These are phyloP conservation scores for Cunninghamia lanceolata DNA, from an alignment of 75 land plant genomes.

Conservation along the genomic window DNA sequence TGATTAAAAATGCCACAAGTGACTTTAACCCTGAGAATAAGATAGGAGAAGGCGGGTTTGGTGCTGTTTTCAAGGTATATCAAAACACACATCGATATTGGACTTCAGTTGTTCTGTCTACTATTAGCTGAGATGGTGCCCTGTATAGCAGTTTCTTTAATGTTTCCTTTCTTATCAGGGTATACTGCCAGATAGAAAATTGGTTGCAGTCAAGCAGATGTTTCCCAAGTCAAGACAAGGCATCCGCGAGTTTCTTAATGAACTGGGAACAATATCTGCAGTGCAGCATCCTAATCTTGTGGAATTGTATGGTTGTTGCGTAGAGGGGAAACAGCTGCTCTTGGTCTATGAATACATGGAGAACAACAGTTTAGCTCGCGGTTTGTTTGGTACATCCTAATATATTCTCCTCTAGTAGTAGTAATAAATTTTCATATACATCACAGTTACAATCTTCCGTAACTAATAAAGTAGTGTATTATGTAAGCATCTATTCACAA, in stretches of 20 bases:
- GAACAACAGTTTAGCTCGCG: slow-evolving; percentile 15
- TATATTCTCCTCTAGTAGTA: neutral
- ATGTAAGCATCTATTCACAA: neutral
- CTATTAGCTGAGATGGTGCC: neutral
- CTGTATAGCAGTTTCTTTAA: neutral
- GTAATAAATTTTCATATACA: neutral
- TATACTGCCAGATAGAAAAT: slow-evolving; percentile 22
- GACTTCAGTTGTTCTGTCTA: neutral
- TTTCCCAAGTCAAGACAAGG: slow-evolving; percentile 23
- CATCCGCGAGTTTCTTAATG: slow-evolving; percentile 29
- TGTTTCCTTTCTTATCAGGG: slow-evolving; percentile 15
- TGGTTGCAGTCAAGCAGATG: slow-evolving; percentile 33
- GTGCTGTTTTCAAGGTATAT: slow-evolving; percentile 57
- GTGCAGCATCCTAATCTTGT: slow-evolving; percentile 34
- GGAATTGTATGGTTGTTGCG: slow-evolving; percentile 22
- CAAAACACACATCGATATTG: neutral
- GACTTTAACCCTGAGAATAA: slow-evolving; percentile 50
- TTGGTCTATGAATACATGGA: slow-evolving; percentile 27
- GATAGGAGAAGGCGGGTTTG: slow-evolving; percentile 72
- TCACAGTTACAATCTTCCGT: neutral
- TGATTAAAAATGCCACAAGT: slow-evolving; percentile 43
- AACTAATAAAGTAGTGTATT: neutral
- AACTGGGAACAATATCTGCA: slow-evolving; percentile 19
- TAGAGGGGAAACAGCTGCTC: slow-evolving; percentile 17
- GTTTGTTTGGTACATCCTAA: slow-evolving; percentile 18